Evolutionary conservation across 371 early-diverging fungal genomes (phyloP).

Genomic region (Mortierella sp.): DNA sequence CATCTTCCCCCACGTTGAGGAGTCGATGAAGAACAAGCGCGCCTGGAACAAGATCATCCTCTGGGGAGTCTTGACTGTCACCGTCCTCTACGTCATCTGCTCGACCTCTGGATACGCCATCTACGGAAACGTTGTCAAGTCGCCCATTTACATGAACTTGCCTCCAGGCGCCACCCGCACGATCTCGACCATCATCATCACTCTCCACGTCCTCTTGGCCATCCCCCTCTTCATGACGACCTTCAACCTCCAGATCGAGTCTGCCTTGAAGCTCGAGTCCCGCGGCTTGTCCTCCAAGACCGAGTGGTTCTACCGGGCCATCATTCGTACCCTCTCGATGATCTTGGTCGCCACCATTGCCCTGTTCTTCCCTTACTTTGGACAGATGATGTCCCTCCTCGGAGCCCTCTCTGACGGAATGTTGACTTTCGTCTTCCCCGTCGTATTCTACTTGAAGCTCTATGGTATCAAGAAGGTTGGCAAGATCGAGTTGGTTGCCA

Average conservation of each 20-base stretch:
- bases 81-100: conserved; percentile 80
- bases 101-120: conserved; percentile 86
- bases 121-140: conserved; percentile 77
- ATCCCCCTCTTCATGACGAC: conserved; percentile 87
- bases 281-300: conserved; percentile 48
- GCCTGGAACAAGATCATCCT: conserved; percentile 80
- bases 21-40: conserved; percentile 83
- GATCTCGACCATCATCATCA: conserved; percentile 81
- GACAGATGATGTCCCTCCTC: conserved; percentile 84
- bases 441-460: conserved; percentile 82
- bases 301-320: conserved; percentile 71
- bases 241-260: conserved; percentile 81
- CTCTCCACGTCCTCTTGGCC: conserved; percentile 86
- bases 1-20: conserved; percentile 85
- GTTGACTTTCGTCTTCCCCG: conserved; percentile 88
- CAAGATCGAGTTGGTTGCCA: conserved; percentile 69
- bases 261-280: conserved; percentile 61
- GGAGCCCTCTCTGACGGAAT: conserved; percentile 85
- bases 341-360: conserved; percentile 71
- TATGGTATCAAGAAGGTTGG: conserved; percentile 76
- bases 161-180: conserved; percentile 73
- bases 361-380: conserved; percentile 83
- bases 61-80: conserved; percentile 78
- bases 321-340: conserved; percentile 68
- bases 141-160: conserved; percentile 83